phyloP scores from a whole-genome alignment of 192 early-diverging fungal species.

The Linderina pennispora region DNA sequence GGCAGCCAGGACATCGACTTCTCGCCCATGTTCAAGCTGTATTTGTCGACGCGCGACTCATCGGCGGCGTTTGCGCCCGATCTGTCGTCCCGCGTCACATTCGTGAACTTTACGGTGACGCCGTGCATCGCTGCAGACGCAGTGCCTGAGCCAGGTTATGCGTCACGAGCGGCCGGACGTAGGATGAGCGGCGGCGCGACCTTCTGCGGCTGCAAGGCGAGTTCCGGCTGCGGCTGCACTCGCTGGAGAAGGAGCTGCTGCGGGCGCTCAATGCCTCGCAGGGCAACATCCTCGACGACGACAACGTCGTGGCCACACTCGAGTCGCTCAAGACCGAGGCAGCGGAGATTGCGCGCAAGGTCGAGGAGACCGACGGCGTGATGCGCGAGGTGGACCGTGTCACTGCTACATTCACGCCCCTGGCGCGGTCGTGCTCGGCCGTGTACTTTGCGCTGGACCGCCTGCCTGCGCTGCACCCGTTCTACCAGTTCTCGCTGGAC shows the following conservation, averaged over 20 bases:
- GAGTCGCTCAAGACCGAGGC: constrained; percentile 97
- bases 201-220: constrained; percentile 94
- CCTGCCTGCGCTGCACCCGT: constrained; percentile 77
- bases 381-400: constrained; percentile 96
- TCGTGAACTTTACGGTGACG: constrained; percentile 99
- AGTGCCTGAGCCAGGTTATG: constrained; percentile 95
- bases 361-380: constrained; percentile 88
- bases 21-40: constrained; percentile 92
- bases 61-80: constrained; percentile 93
- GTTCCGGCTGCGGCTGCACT: constrained; percentile 87
- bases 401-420: constrained; percentile 79
- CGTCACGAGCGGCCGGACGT: constrained; percentile 94
- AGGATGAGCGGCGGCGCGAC: constrained; percentile 85
- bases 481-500: constrained; percentile 98
- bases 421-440: constrained; percentile 85
- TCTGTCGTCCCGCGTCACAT: constrained; percentile 93
- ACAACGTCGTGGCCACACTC: constrained; percentile 86
- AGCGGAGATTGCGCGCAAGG: constrained; percentile 86
- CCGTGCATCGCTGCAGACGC: constrained; percentile 89
- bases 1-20: constrained; percentile 99
- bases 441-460: constrained; percentile 99
- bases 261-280: constrained; percentile 91
- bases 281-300: constrained; percentile 97
- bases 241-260: constrained; percentile 89
- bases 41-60: constrained; percentile 92